These are phyloP conservation scores for Phytophthora niederhauseri DNA, from an alignment of 352 stramenopile genomes.

Conservation along the genomic window DNA sequence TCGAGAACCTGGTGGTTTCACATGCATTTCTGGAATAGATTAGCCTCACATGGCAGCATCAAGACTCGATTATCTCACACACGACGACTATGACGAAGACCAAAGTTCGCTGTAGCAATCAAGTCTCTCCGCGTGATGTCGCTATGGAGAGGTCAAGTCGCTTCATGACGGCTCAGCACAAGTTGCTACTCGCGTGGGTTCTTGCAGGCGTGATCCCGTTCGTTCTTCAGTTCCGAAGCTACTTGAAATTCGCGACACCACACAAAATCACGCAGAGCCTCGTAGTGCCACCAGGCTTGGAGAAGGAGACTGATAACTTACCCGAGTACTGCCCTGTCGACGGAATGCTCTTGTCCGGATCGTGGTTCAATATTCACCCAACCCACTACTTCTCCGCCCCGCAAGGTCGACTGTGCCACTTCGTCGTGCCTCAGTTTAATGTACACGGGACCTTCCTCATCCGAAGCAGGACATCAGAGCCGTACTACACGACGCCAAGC, in stretches of 20 bases:
- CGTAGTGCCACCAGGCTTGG: background rate
- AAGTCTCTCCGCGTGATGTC: background rate
- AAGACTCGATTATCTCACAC: too few species aligned
- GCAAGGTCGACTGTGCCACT: conserved; percentile 8
- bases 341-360: background rate
- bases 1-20: conserved; percentile 1
- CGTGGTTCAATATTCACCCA: conserved; percentile 16
- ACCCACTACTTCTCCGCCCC: conserved; percentile 18
- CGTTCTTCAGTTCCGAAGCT: conserved; percentile 14
- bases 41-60: background rate
- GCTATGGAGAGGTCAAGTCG: background rate
- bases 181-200: conserved; percentile 8
- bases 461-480: background rate
- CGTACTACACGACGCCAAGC: conserved; percentile 2
- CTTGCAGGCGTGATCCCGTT: conserved; percentile 10
- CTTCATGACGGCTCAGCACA: background rate
- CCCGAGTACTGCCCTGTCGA: background rate
- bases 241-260: conserved; percentile 4
- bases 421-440: conserved; percentile 21
- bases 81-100: background rate
- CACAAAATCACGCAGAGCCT: conserved; percentile 10
- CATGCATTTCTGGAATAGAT: background rate
- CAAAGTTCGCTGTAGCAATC: background rate
- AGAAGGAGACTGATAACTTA: background rate
- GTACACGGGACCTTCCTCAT: conserved; percentile 21